phyloP scores from a whole-genome alignment of 2,329 filamentous ascomycete genomes.

The Colletotrichum endophyticum region DNA sequence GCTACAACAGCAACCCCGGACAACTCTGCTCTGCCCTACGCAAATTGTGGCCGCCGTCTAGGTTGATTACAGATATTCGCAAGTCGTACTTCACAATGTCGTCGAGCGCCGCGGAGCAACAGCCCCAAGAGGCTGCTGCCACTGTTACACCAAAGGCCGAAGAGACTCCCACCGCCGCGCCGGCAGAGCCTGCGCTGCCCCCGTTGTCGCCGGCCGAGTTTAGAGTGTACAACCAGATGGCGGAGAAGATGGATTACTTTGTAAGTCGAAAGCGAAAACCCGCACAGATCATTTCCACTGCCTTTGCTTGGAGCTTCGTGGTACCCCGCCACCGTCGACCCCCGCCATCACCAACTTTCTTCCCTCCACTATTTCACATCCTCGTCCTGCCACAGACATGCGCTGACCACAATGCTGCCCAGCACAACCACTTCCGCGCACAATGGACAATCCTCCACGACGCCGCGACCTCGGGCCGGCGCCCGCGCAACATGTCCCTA shows the following conservation, averaged over 20 bases:
- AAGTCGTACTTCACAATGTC: not conserved
- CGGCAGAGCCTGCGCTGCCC: constrained; percentile 44
- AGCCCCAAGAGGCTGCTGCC: not conserved
- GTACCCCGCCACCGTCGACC: not conserved
- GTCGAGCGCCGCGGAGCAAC: constrained; percentile 6
- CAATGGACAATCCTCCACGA: constrained; percentile 75
- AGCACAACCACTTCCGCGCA: constrained; percentile 80
- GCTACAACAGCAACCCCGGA: not conserved
- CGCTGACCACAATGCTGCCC: constrained; percentile 12
- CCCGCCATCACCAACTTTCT: not conserved
- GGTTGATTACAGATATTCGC: not conserved
- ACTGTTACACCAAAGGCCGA: not conserved
- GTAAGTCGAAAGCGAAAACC: constrained; percentile 44
- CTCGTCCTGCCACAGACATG: not conserved
- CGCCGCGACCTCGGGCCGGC: constrained; percentile 63
- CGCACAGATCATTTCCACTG: not conserved
- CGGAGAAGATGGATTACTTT: constrained; percentile 77
- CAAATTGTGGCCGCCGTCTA: not conserved
- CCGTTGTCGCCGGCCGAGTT: constrained; percentile 72
- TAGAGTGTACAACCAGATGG: constrained; percentile 72
- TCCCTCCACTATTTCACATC: accelerated
- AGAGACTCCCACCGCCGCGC: not conserved
- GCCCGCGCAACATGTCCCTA: constrained; percentile 68
- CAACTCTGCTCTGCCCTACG: not conserved
- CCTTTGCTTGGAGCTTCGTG: not conserved